Conservation (phyloP, 768 basidiomycete genomes). For the Porphyrellus cyaneotinctus region DNA sequence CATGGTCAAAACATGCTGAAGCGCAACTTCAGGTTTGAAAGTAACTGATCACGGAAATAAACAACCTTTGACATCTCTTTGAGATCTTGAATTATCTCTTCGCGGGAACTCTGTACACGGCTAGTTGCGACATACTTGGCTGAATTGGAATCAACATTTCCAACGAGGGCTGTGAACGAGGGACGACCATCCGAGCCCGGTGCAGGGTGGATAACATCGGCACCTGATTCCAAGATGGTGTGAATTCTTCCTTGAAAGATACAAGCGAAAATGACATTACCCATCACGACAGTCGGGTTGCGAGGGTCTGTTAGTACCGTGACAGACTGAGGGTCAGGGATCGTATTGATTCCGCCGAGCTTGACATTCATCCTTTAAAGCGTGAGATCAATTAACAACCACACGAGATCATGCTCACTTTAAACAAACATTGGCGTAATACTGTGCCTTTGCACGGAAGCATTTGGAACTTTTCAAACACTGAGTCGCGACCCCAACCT, state of each 20-base stretch:
- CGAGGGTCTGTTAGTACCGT: constrained; percentile 61
- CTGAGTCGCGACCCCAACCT: constrained; percentile 77
- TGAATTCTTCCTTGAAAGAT: not conserved
- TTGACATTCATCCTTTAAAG: constrained; percentile 71
- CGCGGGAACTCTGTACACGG: constrained; percentile 61
- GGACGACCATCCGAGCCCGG: constrained; percentile 77
- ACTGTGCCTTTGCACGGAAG: constrained; percentile 64
- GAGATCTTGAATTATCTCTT: constrained; percentile 75
- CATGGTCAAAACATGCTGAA: constrained; percentile 50
- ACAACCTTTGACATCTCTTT: constrained; percentile 58
- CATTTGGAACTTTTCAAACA: constrained; percentile 70
- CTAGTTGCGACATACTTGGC: constrained; percentile 67
- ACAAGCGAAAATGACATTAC: constrained; percentile 31
- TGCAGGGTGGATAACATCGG: constrained; percentile 80
- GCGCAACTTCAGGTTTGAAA: constrained; percentile 9
- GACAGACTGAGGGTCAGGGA: constrained; percentile 68
- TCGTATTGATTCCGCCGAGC: constrained; percentile 76
- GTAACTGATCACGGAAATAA: not conserved
- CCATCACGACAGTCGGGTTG: constrained; percentile 78
- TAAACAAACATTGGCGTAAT: constrained; percentile 75
- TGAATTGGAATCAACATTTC: constrained; percentile 69
- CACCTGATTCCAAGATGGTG: constrained; percentile 40
- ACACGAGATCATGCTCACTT: constrained; percentile 49
- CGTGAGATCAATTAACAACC: not conserved
- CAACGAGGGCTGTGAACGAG: constrained; percentile 78